Evolutionary conservation across 164 flowering plant species (phyloP).

Genomic region (Vitis rotundifolia): DNA sequence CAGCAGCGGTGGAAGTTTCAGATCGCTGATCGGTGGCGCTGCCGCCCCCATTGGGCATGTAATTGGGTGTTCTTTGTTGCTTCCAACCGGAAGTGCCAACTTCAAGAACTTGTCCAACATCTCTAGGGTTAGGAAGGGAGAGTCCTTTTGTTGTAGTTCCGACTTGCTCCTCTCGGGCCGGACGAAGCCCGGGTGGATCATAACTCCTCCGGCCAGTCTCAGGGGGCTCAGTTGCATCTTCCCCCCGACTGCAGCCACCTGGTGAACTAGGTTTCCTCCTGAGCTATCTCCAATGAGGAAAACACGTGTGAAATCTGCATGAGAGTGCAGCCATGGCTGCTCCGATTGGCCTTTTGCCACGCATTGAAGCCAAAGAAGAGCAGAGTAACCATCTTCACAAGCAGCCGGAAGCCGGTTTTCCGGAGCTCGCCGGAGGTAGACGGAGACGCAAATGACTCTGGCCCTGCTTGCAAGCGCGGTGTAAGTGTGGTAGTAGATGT

Average conservation of each 20-base stretch:
- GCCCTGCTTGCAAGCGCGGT: slow-evolving; percentile 39
- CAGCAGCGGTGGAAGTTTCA: slow-evolving; percentile 57
- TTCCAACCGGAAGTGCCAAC: slow-evolving; percentile 60
- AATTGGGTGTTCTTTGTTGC: slow-evolving; percentile 68
- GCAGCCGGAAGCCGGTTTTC: slow-evolving; percentile 84
- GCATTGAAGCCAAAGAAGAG: slow-evolving; percentile 64
- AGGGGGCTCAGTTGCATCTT: slow-evolving; percentile 25
- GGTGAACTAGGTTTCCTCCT: slow-evolving; percentile 78
- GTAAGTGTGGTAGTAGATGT: slow-evolving; percentile 65
- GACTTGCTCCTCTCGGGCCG: slow-evolving; percentile 59
- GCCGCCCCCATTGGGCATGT: slow-evolving; percentile 81
- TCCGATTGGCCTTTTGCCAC: slow-evolving; percentile 30
- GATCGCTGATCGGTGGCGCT: slow-evolving; percentile 39
- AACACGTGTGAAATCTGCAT: slow-evolving; percentile 59
- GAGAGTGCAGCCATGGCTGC: slow-evolving; percentile 42
- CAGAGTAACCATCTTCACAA: slow-evolving; percentile 46
- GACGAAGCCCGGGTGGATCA: slow-evolving; percentile 66
- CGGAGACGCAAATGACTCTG: slow-evolving; percentile 53
- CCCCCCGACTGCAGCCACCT: slow-evolving; percentile 61
- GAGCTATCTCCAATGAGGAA: slow-evolving; percentile 87
- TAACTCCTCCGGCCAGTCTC: slow-evolving; percentile 57
- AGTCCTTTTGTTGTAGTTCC: slow-evolving; percentile 49
- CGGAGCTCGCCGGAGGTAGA: slow-evolving; percentile 60
- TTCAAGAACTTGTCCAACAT: slow-evolving; percentile 76
- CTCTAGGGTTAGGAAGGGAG: slow-evolving; percentile 65